Evolutionary conservation across 495 filamentous ascomycete species (phyloP).

Genomic region (Hypoxylon trugodes): DNA sequence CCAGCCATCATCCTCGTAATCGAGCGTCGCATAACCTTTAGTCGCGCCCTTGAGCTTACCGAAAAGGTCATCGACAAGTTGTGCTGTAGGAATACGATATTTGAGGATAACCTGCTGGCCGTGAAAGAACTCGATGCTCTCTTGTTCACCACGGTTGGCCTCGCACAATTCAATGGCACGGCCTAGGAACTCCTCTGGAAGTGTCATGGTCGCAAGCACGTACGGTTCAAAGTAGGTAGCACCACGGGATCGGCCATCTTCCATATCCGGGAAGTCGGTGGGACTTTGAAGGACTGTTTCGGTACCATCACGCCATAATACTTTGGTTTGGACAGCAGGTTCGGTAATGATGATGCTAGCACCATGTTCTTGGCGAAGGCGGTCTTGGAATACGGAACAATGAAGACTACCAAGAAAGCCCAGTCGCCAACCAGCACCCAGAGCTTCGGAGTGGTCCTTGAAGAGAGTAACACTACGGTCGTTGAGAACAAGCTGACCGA

Average conservation of each 20-base stretch:
- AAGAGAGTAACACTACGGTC: constrained; percentile 93
- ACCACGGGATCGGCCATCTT: constrained; percentile 63
- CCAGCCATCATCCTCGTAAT: constrained; percentile 96
- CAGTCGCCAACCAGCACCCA: constrained; percentile 92
- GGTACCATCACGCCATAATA: constrained; percentile 76
- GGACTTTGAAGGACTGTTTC: constrained; percentile 84
- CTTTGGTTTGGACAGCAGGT: constrained; percentile 89
- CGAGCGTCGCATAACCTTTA: constrained; percentile 76
- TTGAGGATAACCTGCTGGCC: constrained; percentile 95
- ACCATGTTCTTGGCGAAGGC: constrained; percentile 93
- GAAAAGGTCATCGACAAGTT: constrained; percentile 96
- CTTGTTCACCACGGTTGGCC: constrained; percentile 83
- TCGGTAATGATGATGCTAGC: constrained; percentile 97
- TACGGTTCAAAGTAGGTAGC: constrained; percentile 80
- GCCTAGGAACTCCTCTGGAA: constrained; percentile 93
- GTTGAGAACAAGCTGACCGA: constrained; percentile 91
- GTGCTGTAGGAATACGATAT: constrained; percentile 85
- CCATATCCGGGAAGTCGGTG: constrained; percentile 81
- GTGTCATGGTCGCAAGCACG: constrained; percentile 84
- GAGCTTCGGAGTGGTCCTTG: constrained; percentile 91
- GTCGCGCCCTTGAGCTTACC: constrained; percentile 93
- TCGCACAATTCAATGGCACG: constrained; percentile 96
- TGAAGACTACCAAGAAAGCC: constrained; percentile 97
- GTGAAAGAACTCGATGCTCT: constrained; percentile 88
- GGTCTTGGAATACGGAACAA: constrained; percentile 97